Conservation (phyloP, 2,329 filamentous ascomycete genomes). For the Ceratocystis cacaofunesta region DNA sequence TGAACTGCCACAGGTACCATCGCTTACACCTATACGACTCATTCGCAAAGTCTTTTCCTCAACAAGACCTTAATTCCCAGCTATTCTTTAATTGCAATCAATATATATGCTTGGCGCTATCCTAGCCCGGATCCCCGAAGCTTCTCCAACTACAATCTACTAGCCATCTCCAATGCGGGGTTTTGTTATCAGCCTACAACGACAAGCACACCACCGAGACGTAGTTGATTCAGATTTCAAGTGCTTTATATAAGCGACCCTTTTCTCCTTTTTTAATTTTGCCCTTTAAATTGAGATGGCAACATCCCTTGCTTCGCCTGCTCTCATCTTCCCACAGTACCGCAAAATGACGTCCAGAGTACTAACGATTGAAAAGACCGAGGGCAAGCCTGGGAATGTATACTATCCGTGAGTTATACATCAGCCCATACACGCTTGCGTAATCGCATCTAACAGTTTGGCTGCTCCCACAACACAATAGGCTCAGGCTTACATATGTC, state of each 20-base stretch:
- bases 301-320: constrained; percentile 7
- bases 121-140: background rate
- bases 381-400: constrained; percentile 75
- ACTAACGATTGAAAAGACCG: constrained; percentile 51
- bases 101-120: background rate
- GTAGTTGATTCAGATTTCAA: background rate
- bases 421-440: background rate
- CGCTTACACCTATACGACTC: too few relatives aligned
- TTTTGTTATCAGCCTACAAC: background rate
- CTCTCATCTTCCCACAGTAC: constrained; percentile 11
- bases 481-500: constrained; percentile 44
- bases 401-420: constrained; percentile 56
- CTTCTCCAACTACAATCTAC: background rate
- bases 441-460: too few relatives aligned
- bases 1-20: too few relatives aligned
- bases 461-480: constrained; percentile 20
- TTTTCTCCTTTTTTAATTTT: background rate
- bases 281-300: background rate
- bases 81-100: background rate
- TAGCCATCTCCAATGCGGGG: background rate
- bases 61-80: background rate
- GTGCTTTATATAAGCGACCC: background rate
- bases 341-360: constrained; percentile 10
- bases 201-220: background rate
- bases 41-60: too few relatives aligned